Conservation (phyloP, 2,329 filamentous ascomycete genomes). For the Colletotrichum viniferum region DNA sequence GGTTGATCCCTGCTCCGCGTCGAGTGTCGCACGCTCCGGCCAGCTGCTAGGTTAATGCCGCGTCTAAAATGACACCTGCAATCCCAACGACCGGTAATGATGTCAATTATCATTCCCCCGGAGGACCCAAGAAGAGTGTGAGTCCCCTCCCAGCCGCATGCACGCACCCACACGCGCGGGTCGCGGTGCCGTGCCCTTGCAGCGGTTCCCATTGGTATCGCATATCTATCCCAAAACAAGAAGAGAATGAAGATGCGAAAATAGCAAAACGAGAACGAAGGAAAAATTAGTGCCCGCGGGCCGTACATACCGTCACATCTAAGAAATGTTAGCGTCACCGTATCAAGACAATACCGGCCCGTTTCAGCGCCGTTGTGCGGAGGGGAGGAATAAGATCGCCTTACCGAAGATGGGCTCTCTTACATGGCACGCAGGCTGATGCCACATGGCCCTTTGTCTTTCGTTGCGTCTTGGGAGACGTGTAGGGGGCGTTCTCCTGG, state of each 20-base stretch:
- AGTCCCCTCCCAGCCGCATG: conserved; percentile 19
- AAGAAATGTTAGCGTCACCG: conserved; percentile 14
- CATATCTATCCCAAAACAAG: background rate
- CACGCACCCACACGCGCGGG: conserved; percentile 4
- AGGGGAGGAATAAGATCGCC: conserved; percentile 22
- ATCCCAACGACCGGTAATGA: conserved; percentile 27
- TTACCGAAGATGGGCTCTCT: conserved; percentile 78
- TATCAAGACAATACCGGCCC: background rate
- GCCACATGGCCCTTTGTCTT: conserved; percentile 83
- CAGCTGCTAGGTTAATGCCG: conserved; percentile 26
- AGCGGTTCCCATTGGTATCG: background rate
- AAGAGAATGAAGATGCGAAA: conserved; percentile 2
- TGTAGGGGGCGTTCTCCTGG: conserved; percentile 51
- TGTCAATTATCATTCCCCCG: conserved; percentile 27
- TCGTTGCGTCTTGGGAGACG: conserved; percentile 65
- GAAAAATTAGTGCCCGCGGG: background rate
- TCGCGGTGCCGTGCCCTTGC: conserved; percentile 22
- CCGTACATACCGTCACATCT: conserved; percentile 69
- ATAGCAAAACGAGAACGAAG: background rate
- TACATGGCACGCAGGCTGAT: conserved; percentile 85
- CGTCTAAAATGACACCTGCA: conserved; percentile 28
- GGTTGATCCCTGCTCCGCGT: conserved; percentile 24
- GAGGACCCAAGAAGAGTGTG: conserved; percentile 6
- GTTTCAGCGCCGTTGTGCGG: background rate
- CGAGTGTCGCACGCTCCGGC: conserved; percentile 28